These are phyloP conservation scores for Skeletonema tropicum DNA, from an alignment of 108 stramenopile species.

Conservation along the genomic window DNA sequence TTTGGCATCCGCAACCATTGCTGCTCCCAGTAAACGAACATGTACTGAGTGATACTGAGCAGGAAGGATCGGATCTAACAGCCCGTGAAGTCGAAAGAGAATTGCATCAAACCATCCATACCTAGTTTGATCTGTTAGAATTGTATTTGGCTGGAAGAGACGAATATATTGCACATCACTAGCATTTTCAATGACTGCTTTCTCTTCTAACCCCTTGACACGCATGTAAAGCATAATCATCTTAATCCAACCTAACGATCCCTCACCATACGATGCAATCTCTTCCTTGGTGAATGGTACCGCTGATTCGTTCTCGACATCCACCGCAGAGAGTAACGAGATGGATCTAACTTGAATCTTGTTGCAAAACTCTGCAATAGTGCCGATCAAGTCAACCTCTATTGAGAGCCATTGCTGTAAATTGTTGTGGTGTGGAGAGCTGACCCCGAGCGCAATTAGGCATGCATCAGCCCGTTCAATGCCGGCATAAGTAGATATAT, in stretches of 20 bases:
- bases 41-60: conserved; percentile 23
- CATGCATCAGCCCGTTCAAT: conserved; percentile 24
- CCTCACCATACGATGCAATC: not conserved
- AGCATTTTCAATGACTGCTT: conserved; percentile 7
- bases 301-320: not conserved
- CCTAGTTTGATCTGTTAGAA: conserved; percentile 19
- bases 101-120: conserved; percentile 34
- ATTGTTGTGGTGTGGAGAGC: conserved; percentile 10
- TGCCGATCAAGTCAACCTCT: conserved; percentile 13
- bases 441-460: conserved; percentile 23
- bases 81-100: conserved; percentile 13
- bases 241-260: conserved; percentile 20
- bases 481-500: not conserved
- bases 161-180: conserved; percentile 20
- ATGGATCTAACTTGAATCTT: conserved; percentile 13
- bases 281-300: conserved; percentile 19
- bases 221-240: not conserved
- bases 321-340: conserved; percentile 6
- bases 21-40: conserved; percentile 12
- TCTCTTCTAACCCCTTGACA: conserved; percentile 20
- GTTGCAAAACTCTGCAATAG: conserved; percentile 25
- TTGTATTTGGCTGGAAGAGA: conserved; percentile 20
- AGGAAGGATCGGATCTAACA: conserved; percentile 19
- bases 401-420: conserved; percentile 18
- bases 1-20: conserved; percentile 24